Conservation (phyloP, 164 flowering plant species). For the Platanus orientalis region DNA sequence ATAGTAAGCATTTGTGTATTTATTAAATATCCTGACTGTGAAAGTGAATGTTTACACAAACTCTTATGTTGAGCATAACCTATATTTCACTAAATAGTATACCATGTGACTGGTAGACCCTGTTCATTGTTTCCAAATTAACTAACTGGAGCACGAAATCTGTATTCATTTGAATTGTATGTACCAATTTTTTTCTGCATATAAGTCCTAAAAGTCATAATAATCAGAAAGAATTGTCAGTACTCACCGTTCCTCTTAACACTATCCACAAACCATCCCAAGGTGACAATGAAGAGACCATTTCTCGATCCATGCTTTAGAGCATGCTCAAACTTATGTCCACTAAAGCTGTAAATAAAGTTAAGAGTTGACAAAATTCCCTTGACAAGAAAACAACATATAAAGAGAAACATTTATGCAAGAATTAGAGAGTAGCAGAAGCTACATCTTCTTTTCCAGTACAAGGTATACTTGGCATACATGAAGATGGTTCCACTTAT, state of each 20-base stretch:
- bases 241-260: constrained; percentile 75
- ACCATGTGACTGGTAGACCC: no score
- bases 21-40: no score
- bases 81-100: no score
- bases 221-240: no score
- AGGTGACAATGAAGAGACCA: constrained; percentile 73
- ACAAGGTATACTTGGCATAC: background rate
- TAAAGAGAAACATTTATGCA: background rate
- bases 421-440: background rate
- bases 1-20: no score
- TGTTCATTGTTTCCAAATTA: no score
- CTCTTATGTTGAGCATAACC: no score
- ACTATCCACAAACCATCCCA: constrained; percentile 96
- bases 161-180: no score
- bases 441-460: background rate
- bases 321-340: constrained; percentile 86
- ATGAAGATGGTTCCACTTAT: background rate
- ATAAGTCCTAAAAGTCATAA: no score
- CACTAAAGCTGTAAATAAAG: constrained; percentile 63
- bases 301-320: constrained; percentile 73
- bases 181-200: no score
- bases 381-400: background rate
- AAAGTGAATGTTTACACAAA: no score
- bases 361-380: constrained; percentile 34
- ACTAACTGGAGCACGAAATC: no score